Conservation (phyloP, 1,284 basidiomycete genomes). For the Cryptococcus sp. region DNA sequence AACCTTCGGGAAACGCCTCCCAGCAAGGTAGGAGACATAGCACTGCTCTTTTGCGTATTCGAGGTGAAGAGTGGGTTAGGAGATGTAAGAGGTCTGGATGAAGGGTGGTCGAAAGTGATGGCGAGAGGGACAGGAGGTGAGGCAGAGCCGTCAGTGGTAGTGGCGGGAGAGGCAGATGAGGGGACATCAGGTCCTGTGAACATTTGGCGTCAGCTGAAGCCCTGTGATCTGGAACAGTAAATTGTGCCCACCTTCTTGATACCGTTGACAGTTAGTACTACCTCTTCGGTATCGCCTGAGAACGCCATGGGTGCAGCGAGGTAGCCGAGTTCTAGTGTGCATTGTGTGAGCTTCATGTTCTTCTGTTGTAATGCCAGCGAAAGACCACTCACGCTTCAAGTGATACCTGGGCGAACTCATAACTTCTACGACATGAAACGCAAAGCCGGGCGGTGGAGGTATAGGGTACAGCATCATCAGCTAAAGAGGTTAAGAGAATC, state of each 20-base stretch:
- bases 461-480: slow-evolving; percentile 57
- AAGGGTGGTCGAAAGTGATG: slow-evolving; percentile 85
- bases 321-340: slow-evolving; percentile 88
- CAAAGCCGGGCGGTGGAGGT: slow-evolving; percentile 54
- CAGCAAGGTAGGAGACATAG: slow-evolving; percentile 77
- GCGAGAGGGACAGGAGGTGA: slow-evolving; percentile 83
- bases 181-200: slow-evolving; percentile 75
- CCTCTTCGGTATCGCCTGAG: slow-evolving; percentile 89
- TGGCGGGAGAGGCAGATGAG: slow-evolving; percentile 69
- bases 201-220: background rate
- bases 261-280: slow-evolving; percentile 96
- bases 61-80: slow-evolving; percentile 84
- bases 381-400: slow-evolving; percentile 64
- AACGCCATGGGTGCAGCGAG: slow-evolving; percentile 93
- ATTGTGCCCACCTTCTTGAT: slow-evolving; percentile 81
- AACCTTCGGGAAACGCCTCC: slow-evolving; percentile 74
- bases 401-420: slow-evolving; percentile 93
- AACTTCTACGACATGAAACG: slow-evolving; percentile 94
- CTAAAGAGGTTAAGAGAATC: slow-evolving; percentile 22
- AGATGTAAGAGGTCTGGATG: slow-evolving; percentile 82
- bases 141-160: slow-evolving; percentile 84
- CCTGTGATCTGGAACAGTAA: background rate
- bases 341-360: background rate
- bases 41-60: slow-evolving; percentile 86
- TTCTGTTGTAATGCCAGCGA: background rate